Evolutionary conservation across 106 monocot genomes (phyloP), one percentile per base, ranked within the genome.

Genomic region (Acorus calamus): DNA sequence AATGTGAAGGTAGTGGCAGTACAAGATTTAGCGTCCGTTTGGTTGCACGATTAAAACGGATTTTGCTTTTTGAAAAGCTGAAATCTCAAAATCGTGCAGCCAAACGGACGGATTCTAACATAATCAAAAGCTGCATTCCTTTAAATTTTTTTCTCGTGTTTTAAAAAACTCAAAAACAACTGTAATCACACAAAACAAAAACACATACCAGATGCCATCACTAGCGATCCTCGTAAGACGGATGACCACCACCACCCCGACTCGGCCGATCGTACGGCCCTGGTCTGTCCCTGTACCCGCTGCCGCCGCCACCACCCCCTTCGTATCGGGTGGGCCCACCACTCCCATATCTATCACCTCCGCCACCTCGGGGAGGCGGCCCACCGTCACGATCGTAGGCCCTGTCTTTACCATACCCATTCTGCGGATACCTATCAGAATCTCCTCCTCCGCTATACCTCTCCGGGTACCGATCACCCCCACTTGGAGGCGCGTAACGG

Each of bases 241-340:
- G 70, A 14, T 81, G 73, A 14, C 49, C 80, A 28, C 28, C 28
- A 28, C 28, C 28, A 28, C 74, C 86, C 59, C 83, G 71, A 62
- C 66, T 72, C n/a, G 88, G 81, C 0, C 93, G 93, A 68, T 86
- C 88, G 63, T 93, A 93, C 0, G 93, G 93, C 9, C 76, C 82
- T 11, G 89, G 78, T 53, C 93, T 85, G 12, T 80, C 85, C 50
- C 83, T 77, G 80, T 83, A 89, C 1, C 28, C 28, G 28, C 28
- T 1, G 28, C 28, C 28, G 28, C 28, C 28, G 44, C 83, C 62
- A 28, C 78, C 68, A 47, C 86, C 77, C 11, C 72, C 80, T 50
- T 66, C 80, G 56, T 74, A 71, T 42, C 80, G 76, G 11, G 70
- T 63, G 49, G 73, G 73, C 6, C 80, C 74, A 4, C 87, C 77